Evolutionary conservation across 2,329 filamentous ascomycete species (phyloP).

Genomic region (Apiospora hydei): DNA sequence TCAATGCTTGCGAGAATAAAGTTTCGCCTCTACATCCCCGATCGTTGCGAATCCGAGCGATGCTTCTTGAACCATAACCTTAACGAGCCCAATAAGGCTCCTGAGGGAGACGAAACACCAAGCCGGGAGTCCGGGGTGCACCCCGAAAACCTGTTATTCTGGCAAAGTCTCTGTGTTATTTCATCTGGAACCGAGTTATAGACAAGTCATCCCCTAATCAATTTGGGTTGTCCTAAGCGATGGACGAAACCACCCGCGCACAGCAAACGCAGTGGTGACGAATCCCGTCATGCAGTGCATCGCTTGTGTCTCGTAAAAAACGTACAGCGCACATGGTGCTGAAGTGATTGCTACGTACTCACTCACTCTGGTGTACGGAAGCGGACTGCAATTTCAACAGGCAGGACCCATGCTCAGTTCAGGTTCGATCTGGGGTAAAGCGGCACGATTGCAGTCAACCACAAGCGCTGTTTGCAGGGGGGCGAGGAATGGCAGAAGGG

Average conservation of each 20-base stretch:
- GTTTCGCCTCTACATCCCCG: background rate
- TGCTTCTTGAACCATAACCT: background rate
- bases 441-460: background rate
- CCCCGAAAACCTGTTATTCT: constrained; percentile 1
- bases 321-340: background rate
- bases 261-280: background rate
- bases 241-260: background rate
- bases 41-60: background rate
- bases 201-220: background rate
- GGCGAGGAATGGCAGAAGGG: background rate
- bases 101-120: background rate
- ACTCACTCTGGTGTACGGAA: background rate
- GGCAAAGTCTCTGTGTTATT: background rate
- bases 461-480: background rate
- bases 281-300: background rate
- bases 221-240: background rate
- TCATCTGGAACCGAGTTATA: background rate
- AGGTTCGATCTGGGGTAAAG: constrained; percentile 3
- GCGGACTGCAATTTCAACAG: background rate
- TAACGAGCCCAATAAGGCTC: background rate
- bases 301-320: background rate
- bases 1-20: background rate
- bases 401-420: background rate
- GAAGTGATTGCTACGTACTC: background rate
- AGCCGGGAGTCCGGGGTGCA: background rate